These are phyloP conservation scores for Osmanthus fragrans DNA, from an alignment of 257 asterid genomes.

Conservation along the genomic window DNA sequence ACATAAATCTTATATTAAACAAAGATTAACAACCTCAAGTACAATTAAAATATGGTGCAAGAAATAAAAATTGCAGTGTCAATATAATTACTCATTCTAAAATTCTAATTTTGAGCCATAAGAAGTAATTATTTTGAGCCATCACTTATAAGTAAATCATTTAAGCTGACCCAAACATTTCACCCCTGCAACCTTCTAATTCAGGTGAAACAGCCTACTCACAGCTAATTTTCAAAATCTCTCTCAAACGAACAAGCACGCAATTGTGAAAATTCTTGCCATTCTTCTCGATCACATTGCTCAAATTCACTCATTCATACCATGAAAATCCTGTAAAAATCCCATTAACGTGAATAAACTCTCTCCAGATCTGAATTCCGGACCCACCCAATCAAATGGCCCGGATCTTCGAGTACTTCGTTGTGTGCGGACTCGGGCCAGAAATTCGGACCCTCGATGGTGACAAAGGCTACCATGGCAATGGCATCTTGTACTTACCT, in stretches of 20 bases:
- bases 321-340: background rate
- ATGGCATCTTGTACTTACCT: constrained; percentile 58
- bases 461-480: constrained; percentile 69
- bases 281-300: background rate
- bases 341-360: background rate
- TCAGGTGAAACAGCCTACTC: background rate
- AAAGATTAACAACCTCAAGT: too few species aligned
- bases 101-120: too few species aligned
- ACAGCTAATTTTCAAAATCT: background rate
- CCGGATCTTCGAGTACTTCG: constrained; percentile 84
- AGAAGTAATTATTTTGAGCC: too few species aligned
- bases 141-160: background rate
- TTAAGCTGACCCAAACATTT: background rate
- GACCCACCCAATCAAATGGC: constrained; percentile 25
- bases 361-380: constrained; percentile 5
- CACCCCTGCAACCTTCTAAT: background rate
- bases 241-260: background rate
- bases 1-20: too few species aligned
- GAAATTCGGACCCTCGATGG: constrained; percentile 87
- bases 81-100: too few species aligned
- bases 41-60: too few species aligned
- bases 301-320: background rate
- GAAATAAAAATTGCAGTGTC: too few species aligned
- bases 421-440: constrained; percentile 86
- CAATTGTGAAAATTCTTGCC: background rate